A percentile compares a stretch with the other conserved stretches of the same genome.
Conservation (phyloP, 768 basidiomycete species). For the Boletus vermiculosoides region DNA sequence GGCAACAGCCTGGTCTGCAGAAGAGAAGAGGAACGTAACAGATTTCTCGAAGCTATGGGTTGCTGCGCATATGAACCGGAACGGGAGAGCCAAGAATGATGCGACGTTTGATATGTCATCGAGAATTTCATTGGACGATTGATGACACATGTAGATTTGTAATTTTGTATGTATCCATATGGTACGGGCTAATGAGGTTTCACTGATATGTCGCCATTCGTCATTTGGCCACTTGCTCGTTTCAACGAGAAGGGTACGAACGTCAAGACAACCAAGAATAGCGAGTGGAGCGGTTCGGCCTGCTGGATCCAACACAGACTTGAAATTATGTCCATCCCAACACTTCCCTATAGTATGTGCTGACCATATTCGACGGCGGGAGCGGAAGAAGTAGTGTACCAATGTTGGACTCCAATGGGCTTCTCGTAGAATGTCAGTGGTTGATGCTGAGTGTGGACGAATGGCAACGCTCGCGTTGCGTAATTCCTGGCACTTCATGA, state of each 20-base stretch:
- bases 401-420: not conserved
- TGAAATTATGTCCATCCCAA: not conserved
- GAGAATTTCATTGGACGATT: not conserved
- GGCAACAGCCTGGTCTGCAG: slow-evolving; percentile 39
- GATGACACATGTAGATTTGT: not conserved
- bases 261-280: not conserved
- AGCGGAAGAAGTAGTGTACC: not conserved
- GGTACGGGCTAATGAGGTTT: not conserved
- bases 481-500: no score
- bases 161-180: slow-evolving; percentile 13
- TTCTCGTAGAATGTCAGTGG: not conserved
- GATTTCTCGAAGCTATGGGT: slow-evolving; percentile 44
- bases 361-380: not conserved
- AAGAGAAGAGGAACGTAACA: slow-evolving; percentile 41
- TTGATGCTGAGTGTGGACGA: not conserved
- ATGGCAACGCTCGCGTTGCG: not conserved
- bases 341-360: not conserved
- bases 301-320: not conserved
- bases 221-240: not conserved
- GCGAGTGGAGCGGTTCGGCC: not conserved
- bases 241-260: no score
- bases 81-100: slow-evolving; percentile 3
- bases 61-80: slow-evolving; percentile 48
- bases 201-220: not conserved
- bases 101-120: slow-evolving; percentile 1